Conservation (phyloP, 495 filamentous ascomycete species). For the Hypoxylon rickii region DNA sequence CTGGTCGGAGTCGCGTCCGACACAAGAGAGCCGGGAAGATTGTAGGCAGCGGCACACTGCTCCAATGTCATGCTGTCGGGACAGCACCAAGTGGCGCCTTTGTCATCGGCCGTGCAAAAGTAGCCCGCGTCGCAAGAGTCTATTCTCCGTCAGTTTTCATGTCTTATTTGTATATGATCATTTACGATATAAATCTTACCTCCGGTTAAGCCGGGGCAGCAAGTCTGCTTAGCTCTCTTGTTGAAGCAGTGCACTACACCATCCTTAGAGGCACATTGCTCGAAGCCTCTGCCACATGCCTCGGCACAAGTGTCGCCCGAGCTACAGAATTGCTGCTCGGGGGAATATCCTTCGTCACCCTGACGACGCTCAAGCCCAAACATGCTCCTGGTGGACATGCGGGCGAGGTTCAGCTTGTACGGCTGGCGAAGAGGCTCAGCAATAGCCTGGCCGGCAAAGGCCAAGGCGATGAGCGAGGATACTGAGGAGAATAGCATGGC, state of each 20-base stretch:
- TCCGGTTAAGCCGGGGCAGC: slow-evolving; percentile 50
- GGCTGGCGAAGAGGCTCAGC: slow-evolving; percentile 46
- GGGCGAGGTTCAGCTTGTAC: slow-evolving; percentile 45
- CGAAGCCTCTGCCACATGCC: slow-evolving; percentile 52
- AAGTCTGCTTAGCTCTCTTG: slow-evolving; percentile 44
- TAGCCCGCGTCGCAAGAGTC: slow-evolving; percentile 54
- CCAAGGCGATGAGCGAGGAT: slow-evolving; percentile 46
- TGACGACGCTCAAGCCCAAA: slow-evolving; percentile 47
- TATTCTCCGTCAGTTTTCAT: slow-evolving; percentile 38
- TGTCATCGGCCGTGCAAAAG: slow-evolving; percentile 50
- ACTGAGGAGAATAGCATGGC: slow-evolving; percentile 47
- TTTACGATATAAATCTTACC: slow-evolving; percentile 48
- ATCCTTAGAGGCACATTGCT: slow-evolving; percentile 47
- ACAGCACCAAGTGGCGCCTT: slow-evolving; percentile 52
- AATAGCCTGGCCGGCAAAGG: slow-evolving; percentile 43
- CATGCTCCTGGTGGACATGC: slow-evolving; percentile 46
- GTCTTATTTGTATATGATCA: too few relatives aligned
- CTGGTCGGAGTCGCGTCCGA: slow-evolving; percentile 38
- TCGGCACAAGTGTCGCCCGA: slow-evolving; percentile 50
- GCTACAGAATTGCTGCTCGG: slow-evolving; percentile 46
- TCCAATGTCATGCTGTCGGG: slow-evolving; percentile 46
- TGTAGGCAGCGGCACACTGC: slow-evolving; percentile 49
- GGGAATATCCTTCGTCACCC: slow-evolving; percentile 46
- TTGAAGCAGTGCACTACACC: slow-evolving; percentile 52
- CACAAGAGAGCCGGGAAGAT: slow-evolving; percentile 44